Base-by-base conservation (phyloP, 257 asterid species). In the Primulina eburnea region DNA sequence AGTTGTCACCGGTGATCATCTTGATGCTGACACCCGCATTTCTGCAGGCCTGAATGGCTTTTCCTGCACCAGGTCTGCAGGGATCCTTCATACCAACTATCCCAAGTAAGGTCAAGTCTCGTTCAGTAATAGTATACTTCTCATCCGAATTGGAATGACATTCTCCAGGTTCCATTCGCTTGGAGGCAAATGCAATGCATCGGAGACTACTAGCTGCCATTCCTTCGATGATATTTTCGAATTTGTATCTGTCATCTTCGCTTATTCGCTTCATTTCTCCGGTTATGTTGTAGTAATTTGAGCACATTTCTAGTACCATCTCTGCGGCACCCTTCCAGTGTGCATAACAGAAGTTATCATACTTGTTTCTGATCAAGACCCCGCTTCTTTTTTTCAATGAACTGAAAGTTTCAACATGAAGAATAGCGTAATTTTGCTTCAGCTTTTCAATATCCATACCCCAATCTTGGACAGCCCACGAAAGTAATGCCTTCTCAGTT, bases 301-400 rank as follows among this genome's bases (percentile, higher is more conserved):
- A 74, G 76, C 93, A 91, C 82, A 71, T 75, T 71, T 79, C 79
- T 21, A 85, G 77, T 1, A 91, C 75, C 90, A 84, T 87, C 35
- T 91, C 97, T 6, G 97, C 95, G 5, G 90, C 95, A 24, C 97
- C 97, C 73, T 87, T 91, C 97, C 97, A 89, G 47, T 87, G 92
- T 10, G 77, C 56, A 56, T 73, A 85, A 64, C 85, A 67, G 85
- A 29, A 66, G 7, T 73, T 9, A 92, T 85, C 0, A 43, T 40
- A 17, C 58, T 2, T 35, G 5, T 24, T 73, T 9, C n/a, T 68
- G 60, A 34, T 17, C 21, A 69, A 18, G 52, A 68, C 53, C 6
- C 74, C 78, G 37, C 78, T 67, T 35, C 65, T 21, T 69, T 74
- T 74, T 18, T 68, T 74, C 38, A 33, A 64, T 0, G 78, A 74